Evolutionary conservation across 257 asterid species (phyloP), one percentile per base, ranked within the genome.

Genomic region (Solanum bukasovii): DNA sequence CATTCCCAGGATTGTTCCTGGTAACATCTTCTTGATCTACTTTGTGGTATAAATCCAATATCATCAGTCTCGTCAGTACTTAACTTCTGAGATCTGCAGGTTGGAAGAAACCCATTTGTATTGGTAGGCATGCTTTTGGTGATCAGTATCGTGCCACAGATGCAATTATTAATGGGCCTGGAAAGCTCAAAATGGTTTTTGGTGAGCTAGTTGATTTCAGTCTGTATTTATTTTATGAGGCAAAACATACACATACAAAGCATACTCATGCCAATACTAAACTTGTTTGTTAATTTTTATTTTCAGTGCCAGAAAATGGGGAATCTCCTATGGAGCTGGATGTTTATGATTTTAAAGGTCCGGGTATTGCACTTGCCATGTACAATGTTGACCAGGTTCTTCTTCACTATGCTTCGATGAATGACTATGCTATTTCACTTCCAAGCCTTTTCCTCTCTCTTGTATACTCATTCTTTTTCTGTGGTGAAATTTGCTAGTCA

Each of bases 41-140:
- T 83, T 65, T 61, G 84, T 87, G 79, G 85, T 90, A 82, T 33
- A 82, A 77, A 67, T 87, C 86, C 87, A 83, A 68, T 87, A 61
- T 86, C 77, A 82, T 82, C 82, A 37, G 85, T 83, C 31, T 35
- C 74, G 27, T 70, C 59, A 59, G 88, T 49, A 52, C 23, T 18
- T 89, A 83, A 65, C 78, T 52, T 87, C 61, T 88, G 61, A 59
- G 63, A 77, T 85, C 86, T 90, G 88, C 92, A 96, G 99, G 99
- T 88, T 96, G 99, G 99, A 95, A 91, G 89, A 93, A 95, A 92
- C 98, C 98, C 91, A 96, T 96, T 86, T 96, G 99, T 83, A 95
- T 96, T 72, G 98, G 99, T 63, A 95, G 99, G 87, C 99, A 95
- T 91, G 99, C 97, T 73, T 96, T 95, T 93, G 99, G 99, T 33